Evolutionary conservation across 768 basidiomycete species (phyloP), one percentile per base, ranked within the genome.

Genomic region (Saitozyma sp.): DNA sequence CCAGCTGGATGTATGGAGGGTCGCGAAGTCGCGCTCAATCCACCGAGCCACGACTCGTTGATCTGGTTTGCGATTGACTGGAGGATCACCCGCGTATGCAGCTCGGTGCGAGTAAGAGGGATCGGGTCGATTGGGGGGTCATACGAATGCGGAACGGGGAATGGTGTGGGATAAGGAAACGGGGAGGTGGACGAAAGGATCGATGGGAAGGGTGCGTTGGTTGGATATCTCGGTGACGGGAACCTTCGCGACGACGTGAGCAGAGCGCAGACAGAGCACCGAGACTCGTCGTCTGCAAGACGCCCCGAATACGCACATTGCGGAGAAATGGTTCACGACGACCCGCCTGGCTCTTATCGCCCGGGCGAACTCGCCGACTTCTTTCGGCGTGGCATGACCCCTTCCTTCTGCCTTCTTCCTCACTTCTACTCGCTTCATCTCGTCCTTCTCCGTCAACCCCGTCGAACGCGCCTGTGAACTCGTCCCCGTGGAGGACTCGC

Each of bases 301-400:
- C 39, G 63, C 48, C 29, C 29, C 29, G 29, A 29, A 5, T 46
- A 67, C 76, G 62, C 54, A 77, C 78, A 79, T 79, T 8, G 70
- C 78, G 13, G 78, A 79, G 50, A 79, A 79, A 56, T 79, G 78
- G 55, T 79, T 79, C 40, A 79, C 58, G 9, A 72, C 71, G 19
- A 79, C 60, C 49, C 78, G 54, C 17, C 66, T 66, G 9, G 76
- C 76, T 52, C 52, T 52, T 14, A 79, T 71, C 1, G 50, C 48
- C 45, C 56, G 60, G 6, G 76, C 76, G 59, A 79, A 79, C 49
- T 56, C 64, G 0, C 74, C 78, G 8, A 74, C 75, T 61, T 76
- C 76, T 11, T 64, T 65, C 0, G 78, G 76, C 6, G 73, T 75
- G 9, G 76, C 77, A 68, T 79, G 78, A 17, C 78, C 78, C 49